phyloP scores from a whole-genome alignment of 2,329 filamentous ascomycete genomes.

The Claviceps digitariae region DNA sequence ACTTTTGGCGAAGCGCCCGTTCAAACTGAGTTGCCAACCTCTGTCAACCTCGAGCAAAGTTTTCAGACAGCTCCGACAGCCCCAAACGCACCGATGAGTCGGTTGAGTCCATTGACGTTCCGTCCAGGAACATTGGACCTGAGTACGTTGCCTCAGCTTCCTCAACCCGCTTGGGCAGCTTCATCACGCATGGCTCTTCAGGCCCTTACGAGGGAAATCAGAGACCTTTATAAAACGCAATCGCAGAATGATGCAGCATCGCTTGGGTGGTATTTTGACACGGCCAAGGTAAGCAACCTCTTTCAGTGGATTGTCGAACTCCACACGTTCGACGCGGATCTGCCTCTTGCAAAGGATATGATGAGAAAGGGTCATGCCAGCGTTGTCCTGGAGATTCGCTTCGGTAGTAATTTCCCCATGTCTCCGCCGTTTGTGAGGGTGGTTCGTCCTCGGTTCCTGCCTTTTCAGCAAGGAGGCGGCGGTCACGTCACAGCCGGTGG shows the following conservation, averaged over 20 bases:
- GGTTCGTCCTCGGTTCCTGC: slow-evolving; percentile 64
- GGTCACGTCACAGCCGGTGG: slow-evolving; percentile 78
- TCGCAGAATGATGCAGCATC: slow-evolving; percentile 43
- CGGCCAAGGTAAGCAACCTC: slow-evolving; percentile 51
- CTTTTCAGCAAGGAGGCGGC: slow-evolving; percentile 60
- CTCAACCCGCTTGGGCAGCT: slow-evolving; percentile 16
- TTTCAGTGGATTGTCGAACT: slow-evolving; percentile 90
- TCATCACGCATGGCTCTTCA: slow-evolving; percentile 15
- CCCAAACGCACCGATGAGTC: not conserved
- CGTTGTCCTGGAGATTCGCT: slow-evolving; percentile 70
- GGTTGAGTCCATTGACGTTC: slow-evolving; percentile 29
- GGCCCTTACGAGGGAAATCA: slow-evolving; percentile 37
- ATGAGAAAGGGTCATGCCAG: slow-evolving; percentile 45
- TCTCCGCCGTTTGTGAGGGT: slow-evolving; percentile 76
- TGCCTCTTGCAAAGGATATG: slow-evolving; percentile 68
- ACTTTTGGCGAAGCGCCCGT: not conserved
- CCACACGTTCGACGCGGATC: slow-evolving; percentile 58
- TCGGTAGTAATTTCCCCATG: slow-evolving; percentile 62
- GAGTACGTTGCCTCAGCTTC: slow-evolving; percentile 48
- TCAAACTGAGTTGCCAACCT: not conserved
- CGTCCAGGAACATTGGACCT: slow-evolving; percentile 52
- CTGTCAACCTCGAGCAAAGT: too few species aligned
- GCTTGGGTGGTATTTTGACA: slow-evolving; percentile 75
- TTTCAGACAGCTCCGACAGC: too few species aligned
- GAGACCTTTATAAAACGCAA: slow-evolving; percentile 52